Conservation (phyloP, 2,329 filamentous ascomycete species). For the Apiospora aurea region DNA sequence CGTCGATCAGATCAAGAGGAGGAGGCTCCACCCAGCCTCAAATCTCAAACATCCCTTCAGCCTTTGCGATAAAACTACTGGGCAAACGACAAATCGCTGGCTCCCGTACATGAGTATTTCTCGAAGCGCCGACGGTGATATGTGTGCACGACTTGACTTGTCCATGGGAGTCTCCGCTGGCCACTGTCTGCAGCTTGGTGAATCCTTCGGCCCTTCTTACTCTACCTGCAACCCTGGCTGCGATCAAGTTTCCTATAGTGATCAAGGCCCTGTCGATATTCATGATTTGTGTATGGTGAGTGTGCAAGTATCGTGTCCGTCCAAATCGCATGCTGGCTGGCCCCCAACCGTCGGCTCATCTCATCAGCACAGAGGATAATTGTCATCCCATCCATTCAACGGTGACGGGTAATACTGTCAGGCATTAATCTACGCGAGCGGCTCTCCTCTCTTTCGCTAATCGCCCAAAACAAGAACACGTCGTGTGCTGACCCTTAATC, state of each 20-base stretch:
- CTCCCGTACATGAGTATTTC: neutral
- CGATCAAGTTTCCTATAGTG: conserved; percentile 5
- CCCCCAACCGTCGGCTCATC: neutral
- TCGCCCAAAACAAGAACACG: neutral
- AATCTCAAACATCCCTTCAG: conserved; percentile 20
- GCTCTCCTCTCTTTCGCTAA: conserved; percentile 2
- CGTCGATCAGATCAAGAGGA: conserved; percentile 18
- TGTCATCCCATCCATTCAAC: neutral
- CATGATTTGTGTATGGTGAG: neutral
- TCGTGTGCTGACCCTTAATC: conserved; percentile 11
- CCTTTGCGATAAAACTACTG: conserved; percentile 14
- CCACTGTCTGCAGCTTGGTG: neutral
- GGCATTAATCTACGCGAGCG: neutral
- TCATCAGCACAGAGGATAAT: neutral
- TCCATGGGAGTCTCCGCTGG: neutral
- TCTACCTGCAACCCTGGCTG: neutral
- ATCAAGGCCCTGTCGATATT: conserved; percentile 6
- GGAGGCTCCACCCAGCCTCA: conserved; percentile 10
- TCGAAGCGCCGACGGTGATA: conserved; percentile 5
- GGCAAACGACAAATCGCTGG: neutral
- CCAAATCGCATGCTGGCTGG: neutral
- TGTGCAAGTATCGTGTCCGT: neutral
- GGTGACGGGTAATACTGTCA: neutral
- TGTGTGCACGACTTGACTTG: neutral
- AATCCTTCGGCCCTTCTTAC: conserved; percentile 8